A percentile compares a stretch with the other conserved stretches of the same genome.
Conservation (phyloP, 139 green algal genomes). For the Astrephomene gubernaculifera region DNA sequence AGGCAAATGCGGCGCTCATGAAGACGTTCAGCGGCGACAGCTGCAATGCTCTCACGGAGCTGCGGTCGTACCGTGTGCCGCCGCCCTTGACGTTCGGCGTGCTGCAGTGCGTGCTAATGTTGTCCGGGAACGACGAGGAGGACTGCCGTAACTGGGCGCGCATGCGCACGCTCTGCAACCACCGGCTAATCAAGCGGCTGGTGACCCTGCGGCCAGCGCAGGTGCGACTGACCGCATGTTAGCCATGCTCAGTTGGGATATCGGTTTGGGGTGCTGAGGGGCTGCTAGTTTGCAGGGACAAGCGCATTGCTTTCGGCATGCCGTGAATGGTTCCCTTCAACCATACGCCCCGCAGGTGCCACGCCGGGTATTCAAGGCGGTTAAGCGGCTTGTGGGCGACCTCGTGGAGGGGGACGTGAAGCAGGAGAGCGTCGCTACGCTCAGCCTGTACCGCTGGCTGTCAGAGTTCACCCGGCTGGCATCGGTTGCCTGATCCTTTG, state of each 20-base stretch:
- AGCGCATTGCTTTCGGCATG: too few relatives aligned
- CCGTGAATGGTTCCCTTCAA: too few relatives aligned
- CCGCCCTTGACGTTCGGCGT: constrained; percentile 53
- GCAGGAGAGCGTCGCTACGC: constrained; percentile 57
- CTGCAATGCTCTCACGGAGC: constrained; percentile 48
- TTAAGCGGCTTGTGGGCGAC: constrained; percentile 22
- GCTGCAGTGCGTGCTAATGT: constrained; percentile 54
- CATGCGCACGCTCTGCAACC: constrained; percentile 52
- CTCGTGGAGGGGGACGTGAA: constrained; percentile 55
- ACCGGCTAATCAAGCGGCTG: constrained; percentile 45
- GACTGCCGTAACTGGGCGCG: constrained; percentile 56
- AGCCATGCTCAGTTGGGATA: too few relatives aligned
- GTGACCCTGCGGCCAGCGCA: constrained; percentile 36
- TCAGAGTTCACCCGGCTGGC: constrained; percentile 37
- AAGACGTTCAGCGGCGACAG: constrained; percentile 46
- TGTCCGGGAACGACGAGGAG: constrained; percentile 44
- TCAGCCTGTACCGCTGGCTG: constrained; percentile 54
- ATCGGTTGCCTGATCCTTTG: not conserved
- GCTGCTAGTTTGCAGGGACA: too few relatives aligned
- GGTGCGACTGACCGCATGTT: too few relatives aligned
- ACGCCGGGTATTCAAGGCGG: constrained; percentile 30
- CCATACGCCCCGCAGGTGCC: constrained; percentile 21
- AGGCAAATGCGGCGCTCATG: constrained; percentile 54
- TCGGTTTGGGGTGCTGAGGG: too few relatives aligned
- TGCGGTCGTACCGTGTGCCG: constrained; percentile 56